These are phyloP conservation scores for Solanum rostratum DNA, from an alignment of 257 asterid genomes.

Conservation along the genomic window DNA sequence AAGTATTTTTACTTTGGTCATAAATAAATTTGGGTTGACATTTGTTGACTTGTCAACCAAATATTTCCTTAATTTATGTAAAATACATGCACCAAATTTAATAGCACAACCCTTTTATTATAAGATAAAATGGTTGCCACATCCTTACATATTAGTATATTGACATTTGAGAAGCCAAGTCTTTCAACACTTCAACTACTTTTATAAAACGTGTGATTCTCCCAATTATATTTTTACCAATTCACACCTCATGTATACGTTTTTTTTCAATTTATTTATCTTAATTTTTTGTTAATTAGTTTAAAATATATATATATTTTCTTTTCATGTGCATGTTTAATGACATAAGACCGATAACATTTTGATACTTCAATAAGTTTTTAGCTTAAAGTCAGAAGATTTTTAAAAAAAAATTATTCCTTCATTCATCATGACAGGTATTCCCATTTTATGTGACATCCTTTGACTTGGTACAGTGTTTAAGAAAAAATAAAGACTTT, in stretches of 20 bases:
- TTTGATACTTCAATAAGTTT: no score
- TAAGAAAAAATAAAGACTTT: no score
- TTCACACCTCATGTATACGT: not conserved
- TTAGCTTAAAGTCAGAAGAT: no score
- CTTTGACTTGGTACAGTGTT: no score
- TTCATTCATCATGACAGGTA: no score
- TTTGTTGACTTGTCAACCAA: not conserved
- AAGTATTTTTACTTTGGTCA: not conserved
- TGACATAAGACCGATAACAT: no score
- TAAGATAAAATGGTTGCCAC: not conserved
- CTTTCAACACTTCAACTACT: not conserved
- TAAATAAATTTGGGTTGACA: not conserved
- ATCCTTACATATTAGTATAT: not conserved
- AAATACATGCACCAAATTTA: not conserved
- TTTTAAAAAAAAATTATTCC: no score
- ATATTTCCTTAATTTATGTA: not conserved
- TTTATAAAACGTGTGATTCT: not conserved
- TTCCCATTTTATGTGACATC: no score
- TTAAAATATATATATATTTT: no score
- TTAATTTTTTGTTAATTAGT: no score
- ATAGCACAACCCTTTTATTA: not conserved
- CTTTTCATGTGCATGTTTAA: no score
- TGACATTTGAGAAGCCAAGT: not conserved
- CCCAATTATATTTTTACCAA: not conserved
- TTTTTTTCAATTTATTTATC: accelerated